Conservation (phyloP, 192 early-diverging fungal species). For the Coemansia reversa region DNA sequence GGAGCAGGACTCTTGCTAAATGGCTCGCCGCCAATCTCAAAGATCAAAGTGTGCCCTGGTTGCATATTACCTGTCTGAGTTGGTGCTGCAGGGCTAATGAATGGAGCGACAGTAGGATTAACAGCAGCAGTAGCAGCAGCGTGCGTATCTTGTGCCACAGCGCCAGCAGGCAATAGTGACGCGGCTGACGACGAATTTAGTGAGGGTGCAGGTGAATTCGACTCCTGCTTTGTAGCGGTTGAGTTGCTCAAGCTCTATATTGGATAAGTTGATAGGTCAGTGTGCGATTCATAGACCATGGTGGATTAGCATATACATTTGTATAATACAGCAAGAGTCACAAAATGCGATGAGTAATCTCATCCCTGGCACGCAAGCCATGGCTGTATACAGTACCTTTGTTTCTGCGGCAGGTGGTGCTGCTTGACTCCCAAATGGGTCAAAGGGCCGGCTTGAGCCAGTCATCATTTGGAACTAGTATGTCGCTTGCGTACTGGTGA, state of each 20-base stretch:
- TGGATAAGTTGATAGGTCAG: too few species aligned
- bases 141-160: constrained; percentile 2
- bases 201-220: not conserved
- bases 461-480: constrained; percentile 33
- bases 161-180: constrained; percentile 1
- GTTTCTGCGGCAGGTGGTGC: constrained; percentile 20
- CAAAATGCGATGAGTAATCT: too few species aligned
- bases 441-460: constrained; percentile 43
- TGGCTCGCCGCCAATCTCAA: constrained; percentile 53
- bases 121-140: constrained; percentile 13
- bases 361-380: too few species aligned
- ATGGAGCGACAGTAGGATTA: constrained; percentile 20
- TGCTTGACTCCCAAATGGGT: constrained; percentile 40
- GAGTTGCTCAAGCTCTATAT: not conserved
- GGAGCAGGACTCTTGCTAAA: constrained; percentile 23
- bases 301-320: too few species aligned
- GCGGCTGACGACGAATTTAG: not conserved
- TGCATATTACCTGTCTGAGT: constrained; percentile 11
- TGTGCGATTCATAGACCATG: too few species aligned
- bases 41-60: constrained; percentile 39
- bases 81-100: constrained; percentile 22
- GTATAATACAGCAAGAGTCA: too few species aligned
- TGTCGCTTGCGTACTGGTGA: not conserved
- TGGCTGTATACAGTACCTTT: constrained; percentile 31
- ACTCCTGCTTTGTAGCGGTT: constrained; percentile 1